A percentile compares a stretch with the other conserved stretches of the same genome.
Evolutionary conservation across 805 yeast species (phyloP).

Genomic region (Suhomyces pyralidae): DNA sequence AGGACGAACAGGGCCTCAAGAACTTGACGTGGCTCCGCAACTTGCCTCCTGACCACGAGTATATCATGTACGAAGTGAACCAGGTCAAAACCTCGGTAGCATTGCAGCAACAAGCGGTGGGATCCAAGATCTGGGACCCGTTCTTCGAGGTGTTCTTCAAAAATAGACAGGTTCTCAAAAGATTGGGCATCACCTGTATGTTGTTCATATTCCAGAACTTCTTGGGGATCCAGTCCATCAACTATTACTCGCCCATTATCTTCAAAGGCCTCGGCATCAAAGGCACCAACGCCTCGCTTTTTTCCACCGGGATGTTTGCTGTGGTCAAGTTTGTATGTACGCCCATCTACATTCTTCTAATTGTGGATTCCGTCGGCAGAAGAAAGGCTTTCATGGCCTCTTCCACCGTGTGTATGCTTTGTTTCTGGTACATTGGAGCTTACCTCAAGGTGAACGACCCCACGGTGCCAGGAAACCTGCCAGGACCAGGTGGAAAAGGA

Average conservation of each 20-base stretch:
- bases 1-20: constrained; percentile 29
- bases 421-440: constrained; percentile 41
- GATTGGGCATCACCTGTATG: constrained; percentile 31
- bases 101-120: constrained; percentile 25
- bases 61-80: constrained; percentile 33
- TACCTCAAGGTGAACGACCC: constrained; percentile 35
- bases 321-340: constrained; percentile 37
- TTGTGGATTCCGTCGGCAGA: constrained; percentile 37
- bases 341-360: constrained; percentile 29
- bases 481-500: constrained; percentile 39
- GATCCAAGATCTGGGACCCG: constrained; percentile 35
- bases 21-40: constrained; percentile 36
- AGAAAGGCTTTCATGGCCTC: constrained; percentile 35
- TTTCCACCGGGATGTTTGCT: constrained; percentile 40
- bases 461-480: constrained; percentile 25
- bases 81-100: constrained; percentile 35
- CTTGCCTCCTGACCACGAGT: constrained; percentile 33
- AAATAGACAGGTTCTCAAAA: constrained; percentile 22
- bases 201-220: constrained; percentile 38
- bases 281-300: constrained; percentile 36
- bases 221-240: constrained; percentile 39
- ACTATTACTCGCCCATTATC: constrained; percentile 37
- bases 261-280: constrained; percentile 35
- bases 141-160: constrained; percentile 26
- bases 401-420: constrained; percentile 30